phyloP scores from a whole-genome alignment of 352 stramenopile genomes.

The Phytopythium mirpurense region DNA sequence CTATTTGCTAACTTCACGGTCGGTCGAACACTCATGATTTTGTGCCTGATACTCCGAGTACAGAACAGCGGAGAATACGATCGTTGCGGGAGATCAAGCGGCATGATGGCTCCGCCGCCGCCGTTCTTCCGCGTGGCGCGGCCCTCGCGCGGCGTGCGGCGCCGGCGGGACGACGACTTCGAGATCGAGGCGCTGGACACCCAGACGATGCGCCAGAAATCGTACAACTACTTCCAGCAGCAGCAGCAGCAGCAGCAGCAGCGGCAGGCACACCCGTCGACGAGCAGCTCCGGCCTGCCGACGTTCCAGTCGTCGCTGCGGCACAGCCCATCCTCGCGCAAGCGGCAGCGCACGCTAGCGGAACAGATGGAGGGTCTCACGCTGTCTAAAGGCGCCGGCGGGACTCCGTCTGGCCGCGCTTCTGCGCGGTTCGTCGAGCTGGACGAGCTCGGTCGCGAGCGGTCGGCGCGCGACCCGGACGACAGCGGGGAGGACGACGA shows the following conservation, averaged over 20 bases:
- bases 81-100: too few relatives aligned
- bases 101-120: background rate
- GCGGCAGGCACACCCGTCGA: background rate
- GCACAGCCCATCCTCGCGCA: constrained; percentile 19
- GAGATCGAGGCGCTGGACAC: constrained; percentile 70
- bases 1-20: too few relatives aligned
- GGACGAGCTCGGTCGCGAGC: constrained; percentile 15
- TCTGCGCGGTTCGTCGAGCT: constrained; percentile 16
- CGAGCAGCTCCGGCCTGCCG: constrained; percentile 4
- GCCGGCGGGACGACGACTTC: constrained; percentile 36
- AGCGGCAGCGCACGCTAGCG: constrained; percentile 58
- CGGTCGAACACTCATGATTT: too few relatives aligned
- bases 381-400: constrained; percentile 1
- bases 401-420: background rate
- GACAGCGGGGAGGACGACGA: constrained; percentile 10
- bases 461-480: constrained; percentile 16
- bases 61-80: too few relatives aligned
- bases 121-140: constrained; percentile 11
- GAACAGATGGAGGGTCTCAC: constrained; percentile 42
- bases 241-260: constrained; percentile 11
- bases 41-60: too few relatives aligned
- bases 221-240: constrained; percentile 69
- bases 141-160: constrained; percentile 30
- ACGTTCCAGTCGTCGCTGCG: constrained; percentile 19
- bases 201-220: constrained; percentile 58